phyloP scores from a whole-genome alignment of 2,329 filamentous ascomycete genomes.

The Davidsoniella eucalypti region DNA sequence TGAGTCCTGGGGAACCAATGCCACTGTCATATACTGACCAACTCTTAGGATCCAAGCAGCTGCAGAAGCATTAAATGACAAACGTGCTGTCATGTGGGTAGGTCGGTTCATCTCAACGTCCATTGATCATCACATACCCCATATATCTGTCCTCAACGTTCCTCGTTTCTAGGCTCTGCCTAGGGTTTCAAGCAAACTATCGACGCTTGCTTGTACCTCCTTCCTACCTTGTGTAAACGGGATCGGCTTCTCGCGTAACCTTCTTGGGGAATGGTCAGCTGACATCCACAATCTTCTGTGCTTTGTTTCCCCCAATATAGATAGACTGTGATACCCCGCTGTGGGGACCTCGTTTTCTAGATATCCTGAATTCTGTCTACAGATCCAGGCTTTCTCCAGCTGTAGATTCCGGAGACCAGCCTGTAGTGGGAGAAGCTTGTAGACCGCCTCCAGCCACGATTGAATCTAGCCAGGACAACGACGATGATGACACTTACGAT shows the following conservation, averaged over 20 bases:
- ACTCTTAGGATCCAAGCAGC: constrained; percentile 51
- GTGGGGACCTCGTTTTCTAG: constrained; percentile 17
- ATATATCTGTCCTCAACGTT: not conserved
- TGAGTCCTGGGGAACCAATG: not conserved
- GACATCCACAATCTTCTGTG: constrained; percentile 1
- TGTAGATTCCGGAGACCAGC: not conserved
- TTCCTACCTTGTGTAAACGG: not conserved
- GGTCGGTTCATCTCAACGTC: constrained; percentile 35
- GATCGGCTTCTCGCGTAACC: not conserved
- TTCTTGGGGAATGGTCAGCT: not conserved
- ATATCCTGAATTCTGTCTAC: constrained; percentile 12
- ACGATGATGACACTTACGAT: constrained; percentile 16
- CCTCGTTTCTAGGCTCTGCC: not conserved
- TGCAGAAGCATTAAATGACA: constrained; percentile 42
- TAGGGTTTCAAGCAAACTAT: not conserved
- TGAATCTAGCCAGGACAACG: not conserved
- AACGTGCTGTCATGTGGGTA: constrained; percentile 61
- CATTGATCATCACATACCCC: constrained; percentile 5
- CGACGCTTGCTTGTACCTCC: not conserved
- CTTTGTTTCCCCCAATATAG: not conserved
- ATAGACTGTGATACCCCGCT: constrained; percentile 33
- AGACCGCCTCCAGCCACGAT: too few relatives aligned
- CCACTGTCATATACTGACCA: constrained; percentile 8
- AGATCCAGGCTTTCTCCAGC: not conserved
- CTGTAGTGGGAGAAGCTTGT: too few relatives aligned